Evolutionary conservation across 1,284 basidiomycete species (phyloP).

Genomic region (Heterobasidion occidentale): DNA sequence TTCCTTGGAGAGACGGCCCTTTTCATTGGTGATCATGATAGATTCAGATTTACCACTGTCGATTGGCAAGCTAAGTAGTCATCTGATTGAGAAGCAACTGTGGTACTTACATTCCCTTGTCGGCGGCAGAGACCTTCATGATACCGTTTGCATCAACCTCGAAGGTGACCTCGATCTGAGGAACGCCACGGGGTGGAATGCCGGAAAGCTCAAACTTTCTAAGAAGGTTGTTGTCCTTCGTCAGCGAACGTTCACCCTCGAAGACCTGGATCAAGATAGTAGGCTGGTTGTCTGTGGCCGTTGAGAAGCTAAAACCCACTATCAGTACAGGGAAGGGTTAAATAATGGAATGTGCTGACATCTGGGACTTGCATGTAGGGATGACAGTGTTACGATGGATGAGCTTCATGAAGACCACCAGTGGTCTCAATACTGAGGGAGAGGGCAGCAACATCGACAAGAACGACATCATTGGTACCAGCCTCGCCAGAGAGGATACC

Average conservation of each 20-base stretch:
- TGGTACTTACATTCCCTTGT: slow-evolving; percentile 80
- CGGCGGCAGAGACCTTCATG: slow-evolving; percentile 80
- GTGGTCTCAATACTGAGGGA: slow-evolving; percentile 98
- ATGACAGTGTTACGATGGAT: slow-evolving; percentile 97
- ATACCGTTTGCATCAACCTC: slow-evolving; percentile 94
- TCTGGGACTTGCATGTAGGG: slow-evolving; percentile 96
- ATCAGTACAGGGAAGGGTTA: background rate
- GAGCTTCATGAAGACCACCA: slow-evolving; percentile 97
- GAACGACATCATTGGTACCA: slow-evolving; percentile 78
- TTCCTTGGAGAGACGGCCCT: slow-evolving; percentile 77
- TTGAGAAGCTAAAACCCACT: slow-evolving; percentile 70
- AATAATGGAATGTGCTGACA: slow-evolving; percentile 35
- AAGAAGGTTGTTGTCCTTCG: slow-evolving; percentile 97
- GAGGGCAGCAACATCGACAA: slow-evolving; percentile 93
- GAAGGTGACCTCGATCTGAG: slow-evolving; percentile 92
- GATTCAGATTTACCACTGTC: slow-evolving; percentile 78
- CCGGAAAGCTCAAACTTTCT: slow-evolving; percentile 93
- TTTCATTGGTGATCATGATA: slow-evolving; percentile 84
- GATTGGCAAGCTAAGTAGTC: slow-evolving; percentile 5
- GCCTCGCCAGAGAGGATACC: slow-evolving; percentile 91
- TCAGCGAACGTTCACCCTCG: slow-evolving; percentile 92
- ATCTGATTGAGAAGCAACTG: background rate
- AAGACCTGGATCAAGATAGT: slow-evolving; percentile 88
- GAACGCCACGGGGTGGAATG: slow-evolving; percentile 93
- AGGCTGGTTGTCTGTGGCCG: slow-evolving; percentile 91